A percentile compares a stretch with the other conserved stretches of the same genome.
These are phyloP conservation scores for Podaxis pistillaris DNA, from an alignment of 768 basidiomycete species.

Conservation along the genomic window DNA sequence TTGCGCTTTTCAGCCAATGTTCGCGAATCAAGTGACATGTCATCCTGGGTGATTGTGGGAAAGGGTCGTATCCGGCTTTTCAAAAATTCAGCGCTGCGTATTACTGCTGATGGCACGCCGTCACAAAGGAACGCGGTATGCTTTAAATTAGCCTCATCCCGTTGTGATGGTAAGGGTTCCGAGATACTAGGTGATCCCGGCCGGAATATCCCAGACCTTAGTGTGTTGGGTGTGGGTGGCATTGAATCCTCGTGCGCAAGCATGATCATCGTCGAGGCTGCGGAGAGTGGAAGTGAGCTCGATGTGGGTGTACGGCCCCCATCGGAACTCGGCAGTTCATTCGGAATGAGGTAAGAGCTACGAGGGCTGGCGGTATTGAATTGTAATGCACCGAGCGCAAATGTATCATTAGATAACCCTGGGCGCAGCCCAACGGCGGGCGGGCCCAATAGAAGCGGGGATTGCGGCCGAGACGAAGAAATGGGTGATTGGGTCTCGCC, in stretches of 20 bases:
- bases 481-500: not conserved
- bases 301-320: not conserved
- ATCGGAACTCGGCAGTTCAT: not conserved
- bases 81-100: slow-evolving; percentile 1
- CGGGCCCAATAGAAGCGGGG: not conserved
- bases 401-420: not conserved
- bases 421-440: not conserved
- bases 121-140: not conserved
- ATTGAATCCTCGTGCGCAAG: not conserved
- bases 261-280: not conserved
- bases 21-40: slow-evolving; percentile 3
- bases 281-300: not conserved
- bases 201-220: not conserved
- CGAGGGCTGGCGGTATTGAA: not conserved
- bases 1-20: not conserved
- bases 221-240: not conserved
- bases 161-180: not conserved
- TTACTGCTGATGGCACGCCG: slow-evolving; percentile 6
- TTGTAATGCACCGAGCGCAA: not conserved
- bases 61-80: slow-evolving; percentile 1
- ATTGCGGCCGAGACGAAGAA: not conserved
- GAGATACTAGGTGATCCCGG: not conserved
- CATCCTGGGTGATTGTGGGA: slow-evolving; percentile 11
- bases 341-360: slow-evolving; percentile 1
- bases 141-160: not conserved